phyloP scores from a whole-genome alignment of 108 stramenopile species.

The Fragilaria crotonensis region DNA sequence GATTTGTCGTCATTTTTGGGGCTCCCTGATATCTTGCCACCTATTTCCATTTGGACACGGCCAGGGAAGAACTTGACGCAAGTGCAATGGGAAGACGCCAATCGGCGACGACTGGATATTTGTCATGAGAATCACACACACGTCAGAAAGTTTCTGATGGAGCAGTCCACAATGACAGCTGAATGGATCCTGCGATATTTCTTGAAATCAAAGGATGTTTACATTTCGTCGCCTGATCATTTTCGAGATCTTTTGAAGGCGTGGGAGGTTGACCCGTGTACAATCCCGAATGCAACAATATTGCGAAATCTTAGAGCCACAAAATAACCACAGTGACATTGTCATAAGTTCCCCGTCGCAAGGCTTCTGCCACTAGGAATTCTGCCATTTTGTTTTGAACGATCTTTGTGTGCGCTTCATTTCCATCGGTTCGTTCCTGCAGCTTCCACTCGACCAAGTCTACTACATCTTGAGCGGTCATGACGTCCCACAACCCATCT shows the following conservation, averaged over 20 bases:
- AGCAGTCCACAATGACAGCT: conserved; percentile 21
- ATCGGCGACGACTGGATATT: conserved; percentile 35
- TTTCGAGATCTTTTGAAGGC: conserved; percentile 12
- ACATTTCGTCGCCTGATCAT: conserved; percentile 23
- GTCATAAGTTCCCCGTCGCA: conserved; percentile 71
- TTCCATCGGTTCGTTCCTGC: not conserved
- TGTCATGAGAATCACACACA: conserved; percentile 30
- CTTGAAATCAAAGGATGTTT: conserved; percentile 32
- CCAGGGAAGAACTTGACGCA: conserved; percentile 14
- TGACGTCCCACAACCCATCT: conserved; percentile 92
- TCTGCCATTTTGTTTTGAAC: conserved; percentile 32
- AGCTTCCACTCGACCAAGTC: conserved; percentile 46
- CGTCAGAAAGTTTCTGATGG: conserved; percentile 26
- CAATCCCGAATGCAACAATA: conserved; percentile 7
- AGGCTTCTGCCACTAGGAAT: conserved; percentile 67
- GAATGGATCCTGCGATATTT: conserved; percentile 44
- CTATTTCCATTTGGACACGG: conserved; percentile 29
- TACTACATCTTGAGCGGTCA: conserved; percentile 74
- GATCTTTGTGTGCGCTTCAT: not conserved
- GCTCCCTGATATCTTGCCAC: conserved; percentile 11
- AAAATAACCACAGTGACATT: conserved; percentile 81
- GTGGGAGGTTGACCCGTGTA: conserved; percentile 51
- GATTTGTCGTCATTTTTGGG: conserved; percentile 40
- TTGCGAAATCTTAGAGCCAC: conserved; percentile 44
- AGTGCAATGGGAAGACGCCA: not conserved